Evolutionary conservation across 2,329 filamentous ascomycete species (phyloP).

Genomic region (Alternaria ethzedia): DNA sequence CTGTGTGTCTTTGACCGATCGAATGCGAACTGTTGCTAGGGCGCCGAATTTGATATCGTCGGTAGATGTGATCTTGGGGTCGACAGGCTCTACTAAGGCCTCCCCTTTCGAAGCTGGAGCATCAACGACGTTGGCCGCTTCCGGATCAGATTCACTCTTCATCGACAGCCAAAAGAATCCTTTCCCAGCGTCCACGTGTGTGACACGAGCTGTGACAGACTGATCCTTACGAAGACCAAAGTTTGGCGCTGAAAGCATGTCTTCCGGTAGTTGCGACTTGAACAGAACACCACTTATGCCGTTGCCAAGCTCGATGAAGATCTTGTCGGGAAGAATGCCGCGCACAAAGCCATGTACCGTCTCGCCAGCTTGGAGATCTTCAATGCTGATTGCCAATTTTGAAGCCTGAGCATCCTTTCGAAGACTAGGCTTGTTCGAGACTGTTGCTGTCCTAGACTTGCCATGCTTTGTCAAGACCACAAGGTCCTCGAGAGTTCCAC

Average conservation of each 20-base stretch:
- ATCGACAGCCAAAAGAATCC: constrained; percentile 72
- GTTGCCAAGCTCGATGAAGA: constrained; percentile 88
- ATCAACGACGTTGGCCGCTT: constrained; percentile 39
- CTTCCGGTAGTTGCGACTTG: constrained; percentile 76
- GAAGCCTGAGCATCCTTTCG: constrained; percentile 75
- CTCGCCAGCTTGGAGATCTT: constrained; percentile 72
- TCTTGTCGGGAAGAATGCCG: constrained; percentile 79
- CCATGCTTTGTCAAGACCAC: constrained; percentile 86
- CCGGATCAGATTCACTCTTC: constrained; percentile 55
- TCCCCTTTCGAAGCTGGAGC: constrained; percentile 41
- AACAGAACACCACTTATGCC: constrained; percentile 79
- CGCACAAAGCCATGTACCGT: constrained; percentile 80
- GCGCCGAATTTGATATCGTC: constrained; percentile 77
- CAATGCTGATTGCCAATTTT: constrained; percentile 73
- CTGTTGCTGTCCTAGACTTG: constrained; percentile 73
- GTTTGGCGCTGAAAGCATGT: constrained; percentile 69
- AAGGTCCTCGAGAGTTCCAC: constrained; percentile 82
- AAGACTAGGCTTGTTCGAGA: constrained; percentile 85
- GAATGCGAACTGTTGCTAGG: constrained; percentile 76
- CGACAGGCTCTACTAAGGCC: constrained; percentile 66
- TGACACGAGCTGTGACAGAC: constrained; percentile 74
- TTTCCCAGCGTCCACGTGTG: constrained; percentile 73
- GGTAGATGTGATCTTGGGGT: constrained; percentile 67
- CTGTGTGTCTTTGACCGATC: constrained; percentile 88
- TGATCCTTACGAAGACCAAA: constrained; percentile 83